Conservation (phyloP, 768 basidiomycete species). For the Rossbeevera mucosa region DNA sequence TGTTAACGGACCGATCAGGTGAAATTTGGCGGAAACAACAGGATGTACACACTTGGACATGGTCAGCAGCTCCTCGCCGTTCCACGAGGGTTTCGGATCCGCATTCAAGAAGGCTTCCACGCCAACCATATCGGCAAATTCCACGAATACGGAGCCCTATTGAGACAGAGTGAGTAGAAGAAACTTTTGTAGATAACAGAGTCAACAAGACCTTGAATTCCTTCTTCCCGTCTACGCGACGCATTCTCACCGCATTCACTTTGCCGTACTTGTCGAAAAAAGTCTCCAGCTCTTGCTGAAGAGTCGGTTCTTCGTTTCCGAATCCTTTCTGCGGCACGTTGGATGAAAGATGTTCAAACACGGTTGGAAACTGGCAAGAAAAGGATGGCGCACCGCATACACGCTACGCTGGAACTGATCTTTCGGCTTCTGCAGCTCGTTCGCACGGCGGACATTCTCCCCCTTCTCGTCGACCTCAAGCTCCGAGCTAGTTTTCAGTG, state of each 20-base stretch:
- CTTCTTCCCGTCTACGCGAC: constrained; percentile 72
- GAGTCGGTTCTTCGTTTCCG: constrained; percentile 54
- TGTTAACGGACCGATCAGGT: neutral
- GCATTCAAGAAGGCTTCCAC: constrained; percentile 74
- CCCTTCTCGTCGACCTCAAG: constrained; percentile 75
- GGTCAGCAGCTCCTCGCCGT: constrained; percentile 67
- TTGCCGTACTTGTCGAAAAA: constrained; percentile 78
- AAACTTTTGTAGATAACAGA: neutral
- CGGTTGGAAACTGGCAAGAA: neutral
- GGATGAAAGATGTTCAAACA: neutral
- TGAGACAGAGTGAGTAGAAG: neutral
- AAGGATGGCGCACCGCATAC: constrained; percentile 69
- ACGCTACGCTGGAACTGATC: constrained; percentile 78
- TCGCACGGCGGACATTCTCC: constrained; percentile 66
- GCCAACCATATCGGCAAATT: constrained; percentile 69
- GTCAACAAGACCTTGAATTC: constrained; percentile 73
- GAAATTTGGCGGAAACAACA: neutral
- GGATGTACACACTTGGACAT: constrained; percentile 80
- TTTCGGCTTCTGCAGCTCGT: constrained; percentile 73
- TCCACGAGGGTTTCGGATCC: constrained; percentile 77
- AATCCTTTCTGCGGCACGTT: constrained; percentile 76
- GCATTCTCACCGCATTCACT: constrained; percentile 82
- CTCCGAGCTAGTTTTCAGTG: constrained; percentile 49
- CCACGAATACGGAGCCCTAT: constrained; percentile 89
- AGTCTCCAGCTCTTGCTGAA: constrained; percentile 71